Conservation (phyloP, 202 grass and related monocot genomes). For the Setaria viridis region DNA sequence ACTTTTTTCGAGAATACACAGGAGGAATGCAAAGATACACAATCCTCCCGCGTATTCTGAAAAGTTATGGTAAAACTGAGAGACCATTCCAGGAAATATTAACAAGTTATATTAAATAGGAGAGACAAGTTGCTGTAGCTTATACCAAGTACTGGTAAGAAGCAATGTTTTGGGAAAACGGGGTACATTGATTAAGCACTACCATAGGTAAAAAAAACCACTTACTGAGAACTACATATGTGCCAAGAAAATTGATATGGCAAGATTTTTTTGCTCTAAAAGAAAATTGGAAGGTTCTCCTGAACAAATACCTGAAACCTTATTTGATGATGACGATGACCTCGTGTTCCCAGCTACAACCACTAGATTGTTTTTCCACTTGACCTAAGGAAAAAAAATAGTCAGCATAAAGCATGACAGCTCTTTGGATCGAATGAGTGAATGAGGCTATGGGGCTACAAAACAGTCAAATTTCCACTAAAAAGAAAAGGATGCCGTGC, state of each 20-base stretch:
- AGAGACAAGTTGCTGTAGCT: neutral
- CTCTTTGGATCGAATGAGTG: neutral
- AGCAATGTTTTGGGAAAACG: slow-evolving; percentile 2
- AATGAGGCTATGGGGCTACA: neutral
- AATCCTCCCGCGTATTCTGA: neutral
- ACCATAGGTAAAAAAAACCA: neutral
- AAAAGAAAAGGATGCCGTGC: slow-evolving; percentile 14
- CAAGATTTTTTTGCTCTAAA: neutral
- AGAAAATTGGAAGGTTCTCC: slow-evolving; percentile 2
- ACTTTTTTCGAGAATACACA: neutral
- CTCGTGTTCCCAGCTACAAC: slow-evolving; percentile 82
- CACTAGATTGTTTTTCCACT: slow-evolving; percentile 82
- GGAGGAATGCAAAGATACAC: neutral
- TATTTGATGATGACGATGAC: slow-evolving; percentile 54
- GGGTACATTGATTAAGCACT: neutral
- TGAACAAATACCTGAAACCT: slow-evolving; percentile 71
- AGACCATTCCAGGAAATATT: neutral
- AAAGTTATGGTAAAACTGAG: slow-evolving; percentile 13
- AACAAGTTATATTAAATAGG: neutral
- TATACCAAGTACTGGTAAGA: neutral
- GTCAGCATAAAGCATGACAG: slow-evolving; percentile 11
- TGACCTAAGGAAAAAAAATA: slow-evolving; percentile 58
- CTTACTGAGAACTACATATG: neutral
- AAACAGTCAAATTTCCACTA: neutral
- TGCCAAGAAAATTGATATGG: neutral